A percentile compares a stretch with the other conserved stretches of the same genome.
phyloP scores from a whole-genome alignment of 78 protist species.

The Tieghemostelium lacteum region DNA sequence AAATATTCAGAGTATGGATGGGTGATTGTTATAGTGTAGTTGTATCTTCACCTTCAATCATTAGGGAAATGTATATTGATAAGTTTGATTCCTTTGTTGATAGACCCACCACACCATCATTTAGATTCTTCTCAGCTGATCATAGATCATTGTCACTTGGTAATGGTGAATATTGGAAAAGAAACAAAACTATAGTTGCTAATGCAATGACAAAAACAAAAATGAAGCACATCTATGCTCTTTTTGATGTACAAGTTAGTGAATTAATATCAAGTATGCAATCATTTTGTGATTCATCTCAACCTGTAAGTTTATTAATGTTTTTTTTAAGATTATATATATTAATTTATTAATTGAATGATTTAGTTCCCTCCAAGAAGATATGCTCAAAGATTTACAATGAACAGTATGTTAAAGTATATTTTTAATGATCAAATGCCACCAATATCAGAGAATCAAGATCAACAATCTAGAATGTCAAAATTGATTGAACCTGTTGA shows the following conservation, averaged over 20 bases:
- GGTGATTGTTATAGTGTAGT: slow-evolving; percentile 30
- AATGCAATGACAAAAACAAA: slow-evolving; percentile 24
- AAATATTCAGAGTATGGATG: slow-evolving; percentile 33
- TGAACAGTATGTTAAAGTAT: not conserved
- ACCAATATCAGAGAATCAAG: not conserved
- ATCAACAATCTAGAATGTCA: not conserved
- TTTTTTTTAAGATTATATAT: not conserved
- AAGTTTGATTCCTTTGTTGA: slow-evolving; percentile 18
- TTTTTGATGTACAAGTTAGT: not conserved
- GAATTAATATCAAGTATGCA: not conserved
- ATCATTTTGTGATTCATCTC: no score
- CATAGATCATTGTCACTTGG: no score
- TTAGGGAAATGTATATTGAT: slow-evolving; percentile 28
- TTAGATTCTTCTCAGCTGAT: not conserved
- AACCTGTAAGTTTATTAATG: no score
- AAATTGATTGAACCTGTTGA: not conserved
- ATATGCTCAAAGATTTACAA: not conserved
- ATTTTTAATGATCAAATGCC: slow-evolving; percentile 15
- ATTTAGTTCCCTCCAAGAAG: no score
- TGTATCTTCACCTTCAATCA: not conserved
- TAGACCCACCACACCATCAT: slow-evolving; percentile 18
- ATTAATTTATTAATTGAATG: not conserved
- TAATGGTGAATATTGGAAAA: slow-evolving; percentile 16
- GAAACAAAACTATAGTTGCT: slow-evolving; percentile 6
- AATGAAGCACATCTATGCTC: slow-evolving; percentile 7